Percentiles rank a stretch among this genome's conserved stretches.
phyloP scores from a whole-genome alignment of 2,329 filamentous ascomycete species.

The Furcasterigmium furcatum region DNA sequence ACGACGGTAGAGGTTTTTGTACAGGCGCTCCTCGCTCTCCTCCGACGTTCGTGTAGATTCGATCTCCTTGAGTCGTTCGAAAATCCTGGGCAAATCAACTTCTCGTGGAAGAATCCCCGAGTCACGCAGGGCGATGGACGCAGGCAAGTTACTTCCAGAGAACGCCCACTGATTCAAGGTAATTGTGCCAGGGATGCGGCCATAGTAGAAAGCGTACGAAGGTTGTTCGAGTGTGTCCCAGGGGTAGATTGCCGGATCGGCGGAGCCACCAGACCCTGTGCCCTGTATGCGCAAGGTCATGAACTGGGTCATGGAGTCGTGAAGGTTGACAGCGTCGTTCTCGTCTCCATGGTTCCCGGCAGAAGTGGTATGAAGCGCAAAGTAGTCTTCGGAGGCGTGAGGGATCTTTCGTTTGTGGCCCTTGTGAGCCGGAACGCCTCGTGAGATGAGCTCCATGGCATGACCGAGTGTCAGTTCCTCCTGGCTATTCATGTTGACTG shows the following conservation, averaged over 20 bases:
- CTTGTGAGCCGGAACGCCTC: constrained; percentile 53
- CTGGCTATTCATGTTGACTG: constrained; percentile 41
- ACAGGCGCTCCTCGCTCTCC: constrained; percentile 55
- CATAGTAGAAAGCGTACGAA: constrained; percentile 66
- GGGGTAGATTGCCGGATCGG: constrained; percentile 38
- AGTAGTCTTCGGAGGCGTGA: constrained; percentile 53
- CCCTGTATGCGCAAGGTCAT: constrained; percentile 51
- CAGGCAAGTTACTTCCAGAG: constrained; percentile 52
- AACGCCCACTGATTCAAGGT: constrained; percentile 69
- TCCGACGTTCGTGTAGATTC: constrained; percentile 45
- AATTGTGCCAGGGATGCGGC: constrained; percentile 64
- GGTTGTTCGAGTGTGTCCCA: constrained; percentile 76
- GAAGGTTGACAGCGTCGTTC: constrained; percentile 45
- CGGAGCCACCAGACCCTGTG: constrained; percentile 17
- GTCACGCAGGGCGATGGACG: constrained; percentile 55
- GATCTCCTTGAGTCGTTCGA: constrained; percentile 57
- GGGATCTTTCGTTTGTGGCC: constrained; percentile 52
- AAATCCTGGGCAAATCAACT: constrained; percentile 54
- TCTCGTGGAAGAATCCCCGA: constrained; percentile 57
- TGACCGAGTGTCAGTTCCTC: constrained; percentile 50
- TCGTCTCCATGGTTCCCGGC: constrained; percentile 40
- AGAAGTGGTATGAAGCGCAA: constrained; percentile 50
- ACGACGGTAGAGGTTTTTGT: constrained; percentile 62
- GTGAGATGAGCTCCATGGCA: constrained; percentile 55
- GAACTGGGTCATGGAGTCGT: constrained; percentile 55